Percentiles rank a stretch among this genome's conserved stretches.
Conservation (phyloP, 371 early-diverging fungal genomes). For the Syncephalastrum contaminatum region DNA sequence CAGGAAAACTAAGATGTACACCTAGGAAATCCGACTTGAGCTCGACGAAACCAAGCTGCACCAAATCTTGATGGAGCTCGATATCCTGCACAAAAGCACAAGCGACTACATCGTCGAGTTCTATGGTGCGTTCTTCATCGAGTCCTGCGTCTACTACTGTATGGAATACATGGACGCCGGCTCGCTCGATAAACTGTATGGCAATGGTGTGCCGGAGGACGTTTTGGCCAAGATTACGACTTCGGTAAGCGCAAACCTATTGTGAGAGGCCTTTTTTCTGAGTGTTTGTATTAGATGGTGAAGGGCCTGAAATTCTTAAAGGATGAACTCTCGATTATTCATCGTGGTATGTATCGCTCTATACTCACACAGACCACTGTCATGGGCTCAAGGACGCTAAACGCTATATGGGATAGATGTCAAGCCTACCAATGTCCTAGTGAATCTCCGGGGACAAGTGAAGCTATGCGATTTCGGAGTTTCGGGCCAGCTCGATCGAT, state of each 20-base stretch:
- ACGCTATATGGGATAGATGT: constrained; percentile 60
- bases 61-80: constrained; percentile 87
- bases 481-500: constrained; percentile 85
- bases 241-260: too few relatives aligned
- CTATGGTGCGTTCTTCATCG: constrained; percentile 97
- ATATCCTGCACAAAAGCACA: constrained; percentile 82
- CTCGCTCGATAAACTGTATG: constrained; percentile 85
- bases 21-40: constrained; percentile 90
- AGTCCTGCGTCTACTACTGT: constrained; percentile 94
- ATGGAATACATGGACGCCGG: constrained; percentile 96
- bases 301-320: constrained; percentile 86
- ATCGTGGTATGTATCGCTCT: constrained; percentile 56
- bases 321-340: constrained; percentile 87
- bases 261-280: too few relatives aligned
- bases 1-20: background rate
- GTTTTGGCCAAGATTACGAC: constrained; percentile 77
- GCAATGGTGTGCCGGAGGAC: constrained; percentile 79
- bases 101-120: constrained; percentile 93
- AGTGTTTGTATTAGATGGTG: constrained; percentile 75
- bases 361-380: too few relatives aligned
- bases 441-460: constrained; percentile 83
- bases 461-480: constrained; percentile 94
- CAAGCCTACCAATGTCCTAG: constrained; percentile 93
- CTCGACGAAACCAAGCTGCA: constrained; percentile 84
- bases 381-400: background rate